These are phyloP conservation scores for Didymella lethalis DNA, from an alignment of 2,329 filamentous ascomycete genomes.

Conservation along the genomic window DNA sequence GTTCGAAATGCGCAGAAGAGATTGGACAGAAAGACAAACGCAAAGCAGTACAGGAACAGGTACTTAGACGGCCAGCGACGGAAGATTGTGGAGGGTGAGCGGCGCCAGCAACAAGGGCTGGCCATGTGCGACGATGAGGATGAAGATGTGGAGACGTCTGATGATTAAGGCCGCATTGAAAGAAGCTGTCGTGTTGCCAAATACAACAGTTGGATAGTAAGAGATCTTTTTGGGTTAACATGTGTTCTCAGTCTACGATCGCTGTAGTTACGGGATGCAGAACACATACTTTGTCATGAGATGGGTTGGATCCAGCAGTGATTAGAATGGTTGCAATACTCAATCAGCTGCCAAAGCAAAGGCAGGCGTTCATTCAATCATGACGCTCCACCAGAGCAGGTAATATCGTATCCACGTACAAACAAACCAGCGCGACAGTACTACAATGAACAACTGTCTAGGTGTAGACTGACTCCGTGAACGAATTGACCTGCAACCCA, in stretches of 20 bases:
- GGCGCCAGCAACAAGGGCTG: neutral
- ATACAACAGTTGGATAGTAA: neutral
- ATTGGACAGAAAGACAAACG: neutral
- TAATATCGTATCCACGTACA: conserved; percentile 1
- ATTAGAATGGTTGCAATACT: neutral
- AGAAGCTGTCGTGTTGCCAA: neutral
- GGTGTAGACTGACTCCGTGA: conserved; percentile 87
- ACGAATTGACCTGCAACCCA: conserved; percentile 83
- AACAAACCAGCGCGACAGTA: neutral
- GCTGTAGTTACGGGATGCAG: neutral
- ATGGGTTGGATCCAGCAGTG: neutral
- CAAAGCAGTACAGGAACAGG: neutral
- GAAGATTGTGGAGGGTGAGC: neutral
- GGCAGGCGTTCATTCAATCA: neutral
- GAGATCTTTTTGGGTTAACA: too few relatives aligned
- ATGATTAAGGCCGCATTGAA: neutral
- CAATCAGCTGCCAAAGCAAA: neutral
- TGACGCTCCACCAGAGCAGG: neutral
- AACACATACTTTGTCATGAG: neutral
- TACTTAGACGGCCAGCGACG: neutral
- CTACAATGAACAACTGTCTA: conserved; percentile 10
- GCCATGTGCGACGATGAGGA: neutral
- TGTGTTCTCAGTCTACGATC: neutral
- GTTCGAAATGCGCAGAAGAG: neutral
- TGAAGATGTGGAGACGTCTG: neutral